Percentiles rank a stretch among this genome's conserved stretches.
phyloP scores from a whole-genome alignment of 345 rosid genomes.

The Melaleuca quinquenervia region DNA sequence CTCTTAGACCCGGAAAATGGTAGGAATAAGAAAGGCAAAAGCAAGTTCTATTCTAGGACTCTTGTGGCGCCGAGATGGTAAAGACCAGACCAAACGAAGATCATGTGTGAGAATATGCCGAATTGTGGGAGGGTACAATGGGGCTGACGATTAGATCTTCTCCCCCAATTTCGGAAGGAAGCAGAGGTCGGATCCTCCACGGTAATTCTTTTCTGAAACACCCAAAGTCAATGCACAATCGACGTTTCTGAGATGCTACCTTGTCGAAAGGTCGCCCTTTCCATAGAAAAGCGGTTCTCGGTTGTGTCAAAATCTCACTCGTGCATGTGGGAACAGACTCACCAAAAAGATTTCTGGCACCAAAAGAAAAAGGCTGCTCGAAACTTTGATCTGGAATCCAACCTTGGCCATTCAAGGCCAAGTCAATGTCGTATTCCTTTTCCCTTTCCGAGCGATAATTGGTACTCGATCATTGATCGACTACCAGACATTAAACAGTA shows the following conservation, averaged over 20 bases:
- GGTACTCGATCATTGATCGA: background rate
- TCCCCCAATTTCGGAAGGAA: background rate
- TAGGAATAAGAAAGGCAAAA: background rate
- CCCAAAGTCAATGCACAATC: background rate
- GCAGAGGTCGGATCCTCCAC: background rate
- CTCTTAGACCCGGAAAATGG: background rate
- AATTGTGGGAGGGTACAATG: background rate
- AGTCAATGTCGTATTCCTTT: background rate
- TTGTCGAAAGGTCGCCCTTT: background rate
- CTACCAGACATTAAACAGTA: background rate
- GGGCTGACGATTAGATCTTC: background rate
- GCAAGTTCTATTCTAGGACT: background rate
- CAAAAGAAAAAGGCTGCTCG: background rate
- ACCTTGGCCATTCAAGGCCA: background rate
- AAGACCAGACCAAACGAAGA: background rate
- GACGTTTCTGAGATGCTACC: background rate
- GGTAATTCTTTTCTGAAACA: background rate
- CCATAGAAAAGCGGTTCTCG: background rate
- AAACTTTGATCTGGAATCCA: background rate
- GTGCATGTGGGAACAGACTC: background rate
- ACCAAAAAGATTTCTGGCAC: background rate
- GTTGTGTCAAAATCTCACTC: background rate
- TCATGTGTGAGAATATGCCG: background rate
- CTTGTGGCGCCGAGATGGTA: background rate
- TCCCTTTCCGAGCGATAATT: background rate